These are phyloP conservation scores for Ogataea paradorogensis DNA, from an alignment of 805 yeast species.

Conservation along the genomic window DNA sequence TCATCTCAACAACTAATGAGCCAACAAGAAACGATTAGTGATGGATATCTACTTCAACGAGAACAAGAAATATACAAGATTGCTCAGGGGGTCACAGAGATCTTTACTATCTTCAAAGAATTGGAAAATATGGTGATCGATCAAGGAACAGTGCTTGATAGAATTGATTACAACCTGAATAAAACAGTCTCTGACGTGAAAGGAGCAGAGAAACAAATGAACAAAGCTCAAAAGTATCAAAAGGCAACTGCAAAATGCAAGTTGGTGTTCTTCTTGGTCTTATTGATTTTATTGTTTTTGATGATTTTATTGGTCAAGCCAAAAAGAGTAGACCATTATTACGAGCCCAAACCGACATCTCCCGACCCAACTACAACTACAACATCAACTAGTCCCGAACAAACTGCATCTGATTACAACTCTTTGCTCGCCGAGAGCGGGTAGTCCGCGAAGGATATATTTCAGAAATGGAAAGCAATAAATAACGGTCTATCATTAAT, in stretches of 20 bases:
- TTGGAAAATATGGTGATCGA: conserved; percentile 89
- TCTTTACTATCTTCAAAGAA: conserved; percentile 89
- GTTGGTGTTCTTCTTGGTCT: conserved; percentile 66
- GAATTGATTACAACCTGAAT: conserved; percentile 89
- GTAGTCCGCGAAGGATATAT: background rate
- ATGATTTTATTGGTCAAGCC: conserved; percentile 72
- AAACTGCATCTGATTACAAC: conserved; percentile 1
- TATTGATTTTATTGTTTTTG: conserved; percentile 69
- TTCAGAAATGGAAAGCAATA: conserved; percentile 8
- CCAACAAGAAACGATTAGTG: conserved; percentile 37
- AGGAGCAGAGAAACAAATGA: conserved; percentile 73
- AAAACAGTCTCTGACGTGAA: conserved; percentile 74
- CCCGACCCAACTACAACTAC: background rate
- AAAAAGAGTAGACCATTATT: conserved; percentile 29
- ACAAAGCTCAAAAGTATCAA: conserved; percentile 76
- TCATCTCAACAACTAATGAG: conserved; percentile 42
- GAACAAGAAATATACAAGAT: conserved; percentile 87
- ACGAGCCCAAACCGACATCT: conserved; percentile 16
- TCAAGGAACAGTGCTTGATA: conserved; percentile 90
- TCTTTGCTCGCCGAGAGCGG: conserved; percentile 8
- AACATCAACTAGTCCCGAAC: background rate
- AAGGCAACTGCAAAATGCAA: conserved; percentile 89
- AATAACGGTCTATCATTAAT: conserved; percentile 7
- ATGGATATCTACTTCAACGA: conserved; percentile 57
- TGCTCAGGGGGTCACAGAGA: conserved; percentile 92